A percentile compares a stretch with the other conserved stretches of the same genome.
Conservation (phyloP, 306 rosid species). For the Mimosa bimucronata region DNA sequence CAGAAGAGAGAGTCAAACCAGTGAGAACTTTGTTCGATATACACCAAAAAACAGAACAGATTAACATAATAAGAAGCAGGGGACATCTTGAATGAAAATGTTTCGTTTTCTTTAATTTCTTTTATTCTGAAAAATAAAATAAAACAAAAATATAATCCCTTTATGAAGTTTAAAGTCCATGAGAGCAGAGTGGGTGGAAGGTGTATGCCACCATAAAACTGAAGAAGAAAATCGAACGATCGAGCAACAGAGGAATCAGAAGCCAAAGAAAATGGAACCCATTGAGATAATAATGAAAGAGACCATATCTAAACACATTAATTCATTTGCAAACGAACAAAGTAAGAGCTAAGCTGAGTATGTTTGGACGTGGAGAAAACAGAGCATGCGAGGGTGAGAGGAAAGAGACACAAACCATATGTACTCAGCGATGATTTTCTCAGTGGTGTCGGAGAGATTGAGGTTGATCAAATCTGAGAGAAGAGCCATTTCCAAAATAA, state of each 20-base stretch:
- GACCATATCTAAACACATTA: neutral
- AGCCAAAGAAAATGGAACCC: slow-evolving; percentile 22
- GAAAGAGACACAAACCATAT: slow-evolving; percentile 52
- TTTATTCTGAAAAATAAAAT: neutral
- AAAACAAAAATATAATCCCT: neutral
- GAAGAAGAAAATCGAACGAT: neutral
- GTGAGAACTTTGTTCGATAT: slow-evolving; percentile 6
- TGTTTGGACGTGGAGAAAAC: neutral
- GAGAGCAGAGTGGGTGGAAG: no score
- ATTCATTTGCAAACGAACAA: slow-evolving; percentile 4
- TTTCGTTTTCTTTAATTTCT: neutral
- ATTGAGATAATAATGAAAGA: neutral
- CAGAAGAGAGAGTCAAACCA: slow-evolving; percentile 25
- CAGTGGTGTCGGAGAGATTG: slow-evolving; percentile 53
- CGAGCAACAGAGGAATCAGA: neutral
- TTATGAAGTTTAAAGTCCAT: neutral
- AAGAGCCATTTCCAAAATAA: slow-evolving; percentile 43
- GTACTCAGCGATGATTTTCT: slow-evolving; percentile 70
- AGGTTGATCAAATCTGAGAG: slow-evolving; percentile 71
- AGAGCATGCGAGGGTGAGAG: neutral
- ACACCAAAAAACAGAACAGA: neutral
- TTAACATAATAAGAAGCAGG: neutral
- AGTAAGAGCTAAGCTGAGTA: neutral
- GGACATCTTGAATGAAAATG: neutral
- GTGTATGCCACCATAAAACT: neutral